Base-by-base conservation (phyloP, 1,139 yeast genomes). In the Geotrichum armillariae region DNA sequence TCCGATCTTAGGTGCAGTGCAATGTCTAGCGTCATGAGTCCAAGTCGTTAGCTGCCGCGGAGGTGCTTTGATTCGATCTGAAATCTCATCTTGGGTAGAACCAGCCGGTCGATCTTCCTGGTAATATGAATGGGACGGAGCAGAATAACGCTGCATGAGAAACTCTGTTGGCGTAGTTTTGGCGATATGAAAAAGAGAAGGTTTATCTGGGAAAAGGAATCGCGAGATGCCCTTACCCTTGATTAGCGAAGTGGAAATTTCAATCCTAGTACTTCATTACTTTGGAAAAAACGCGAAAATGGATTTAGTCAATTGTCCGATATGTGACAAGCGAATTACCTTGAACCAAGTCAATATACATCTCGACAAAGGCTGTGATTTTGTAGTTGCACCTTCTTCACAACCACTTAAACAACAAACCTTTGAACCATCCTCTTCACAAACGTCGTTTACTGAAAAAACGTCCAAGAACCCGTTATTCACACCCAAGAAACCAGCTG, bases 1-100 rank as follows among this genome's bases (percentile, higher is more conserved):
- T 72, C n/a, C n/a, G n/a, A n/a, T n/a, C n/a, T n/a, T n/a, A n/a
- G n/a, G n/a, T n/a, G n/a, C 83, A 0, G 69, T 55, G 1, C 83
- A 79, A 0, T 77, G 72, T 18, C 89, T 69, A 2, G 77, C 60
- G 53, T 89, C 96, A 62, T 91, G 97, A 55, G 87, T 84, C 76
- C 88, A 81, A 1, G 85, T 78, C 2, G 81, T 80, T 53, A 85
- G 47, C 16, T 45, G 46, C 18, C 44, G 47, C 7, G 50, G 42
- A 4, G 41, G 42, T 4, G 45, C 38, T 14, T 41, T 41, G 31
- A 32, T 32, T 21, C 45, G 11, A 20, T 33, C 38, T 12, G 29
- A 31, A 5, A 6, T 9, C 6, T 32, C 38, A 12, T 41, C 45
- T 6, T 14, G 27, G 4, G 44, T 6, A 12, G 45, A 21, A 4